phyloP scores from a whole-genome alignment of 371 early-diverging fungal genomes.

The Lichtheimia ramosa region DNA sequence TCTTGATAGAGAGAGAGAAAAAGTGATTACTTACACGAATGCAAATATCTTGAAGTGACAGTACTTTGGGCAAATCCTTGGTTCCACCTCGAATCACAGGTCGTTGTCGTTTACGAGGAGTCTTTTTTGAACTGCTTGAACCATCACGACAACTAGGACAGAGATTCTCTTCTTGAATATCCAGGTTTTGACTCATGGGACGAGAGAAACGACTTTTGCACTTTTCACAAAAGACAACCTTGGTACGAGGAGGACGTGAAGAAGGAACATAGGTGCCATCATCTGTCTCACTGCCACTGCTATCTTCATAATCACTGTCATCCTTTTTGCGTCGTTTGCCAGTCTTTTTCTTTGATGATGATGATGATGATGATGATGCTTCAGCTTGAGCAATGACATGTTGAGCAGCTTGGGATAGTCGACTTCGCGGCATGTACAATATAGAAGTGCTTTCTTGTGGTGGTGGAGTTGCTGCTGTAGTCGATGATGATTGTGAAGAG shows the following conservation, averaged over 20 bases:
- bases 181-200: conserved; percentile 20
- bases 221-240: conserved; percentile 58
- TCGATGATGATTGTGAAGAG: background rate
- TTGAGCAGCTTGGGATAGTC: conserved; percentile 6
- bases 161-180: conserved; percentile 9
- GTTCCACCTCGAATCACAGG: conserved; percentile 19
- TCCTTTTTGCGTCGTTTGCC: conserved; percentile 45
- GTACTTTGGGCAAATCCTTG: conserved; percentile 26
- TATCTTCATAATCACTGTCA: conserved; percentile 29
- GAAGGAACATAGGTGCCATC: conserved; percentile 38
- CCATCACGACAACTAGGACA: conserved; percentile 54
- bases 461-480: background rate
- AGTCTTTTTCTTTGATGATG: conserved; percentile 25
- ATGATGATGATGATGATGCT: too few species aligned
- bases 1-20: background rate
- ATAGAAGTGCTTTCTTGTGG: conserved; percentile 17
- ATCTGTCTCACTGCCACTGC: conserved; percentile 17
- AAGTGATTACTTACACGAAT: conserved; percentile 48
- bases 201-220: conserved; percentile 62
- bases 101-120: conserved; percentile 2
- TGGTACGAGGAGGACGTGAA: conserved; percentile 29
- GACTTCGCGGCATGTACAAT: conserved; percentile 15
- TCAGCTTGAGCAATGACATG: conserved; percentile 11
- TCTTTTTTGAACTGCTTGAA: conserved; percentile 9
- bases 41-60: conserved; percentile 65